These are phyloP conservation scores for Fomitopsis betulina DNA, from an alignment of 1,284 basidiomycete genomes.

Conservation along the genomic window DNA sequence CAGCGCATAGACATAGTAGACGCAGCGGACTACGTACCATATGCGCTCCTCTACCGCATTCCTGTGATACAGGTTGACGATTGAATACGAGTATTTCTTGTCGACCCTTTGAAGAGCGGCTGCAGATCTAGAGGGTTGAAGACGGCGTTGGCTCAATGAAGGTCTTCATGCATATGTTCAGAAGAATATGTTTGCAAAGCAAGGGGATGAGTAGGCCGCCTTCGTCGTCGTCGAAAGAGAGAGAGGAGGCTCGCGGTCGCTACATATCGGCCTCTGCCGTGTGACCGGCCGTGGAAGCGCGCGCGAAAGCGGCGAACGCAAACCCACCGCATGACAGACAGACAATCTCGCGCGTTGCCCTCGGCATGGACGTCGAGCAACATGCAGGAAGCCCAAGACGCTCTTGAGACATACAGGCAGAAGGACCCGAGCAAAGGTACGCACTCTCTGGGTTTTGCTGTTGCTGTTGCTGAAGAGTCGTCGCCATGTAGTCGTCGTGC, in stretches of 20 bases:
- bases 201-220: too few relatives aligned
- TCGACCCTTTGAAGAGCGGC: too few relatives aligned
- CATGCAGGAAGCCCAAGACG: constrained; percentile 55
- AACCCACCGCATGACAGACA: background rate
- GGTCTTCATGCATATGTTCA: too few relatives aligned
- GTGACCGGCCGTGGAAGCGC: background rate
- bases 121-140: too few relatives aligned
- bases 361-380: constrained; percentile 41
- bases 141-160: too few relatives aligned
- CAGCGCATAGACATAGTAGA: too few relatives aligned
- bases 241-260: background rate
- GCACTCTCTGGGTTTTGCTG: constrained; percentile 12
- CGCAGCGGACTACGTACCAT: too few relatives aligned
- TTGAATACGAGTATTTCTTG: too few relatives aligned
- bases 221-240: background rate
- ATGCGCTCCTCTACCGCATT: too few relatives aligned
- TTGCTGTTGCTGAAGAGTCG: background rate
- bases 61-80: too few relatives aligned
- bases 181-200: too few relatives aligned
- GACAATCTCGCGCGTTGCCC: constrained; percentile 10
- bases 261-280: background rate
- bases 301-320: background rate
- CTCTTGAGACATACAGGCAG: constrained; percentile 80
- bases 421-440: constrained; percentile 80
- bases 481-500: constrained; percentile 74